A percentile compares a stretch with the other conserved stretches of the same genome.
phyloP scores from a whole-genome alignment of 257 asterid species.

The Forsythia suspensa region DNA sequence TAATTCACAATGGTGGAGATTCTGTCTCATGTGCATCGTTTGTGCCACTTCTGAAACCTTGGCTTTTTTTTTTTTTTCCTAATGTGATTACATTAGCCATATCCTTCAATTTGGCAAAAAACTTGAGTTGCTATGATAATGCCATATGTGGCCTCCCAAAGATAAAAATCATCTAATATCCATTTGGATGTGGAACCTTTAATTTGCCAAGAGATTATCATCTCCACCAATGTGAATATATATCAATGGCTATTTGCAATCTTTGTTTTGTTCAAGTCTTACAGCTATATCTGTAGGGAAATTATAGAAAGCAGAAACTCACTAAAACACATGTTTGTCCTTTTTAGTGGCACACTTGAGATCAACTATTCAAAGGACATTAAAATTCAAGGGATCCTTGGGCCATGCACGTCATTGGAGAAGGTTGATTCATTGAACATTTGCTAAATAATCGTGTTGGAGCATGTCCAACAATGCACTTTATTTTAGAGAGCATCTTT shows the following conservation, averaged over 20 bases:
- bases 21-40: neutral
- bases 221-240: neutral
- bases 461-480: too few relatives aligned
- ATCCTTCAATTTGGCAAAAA: neutral
- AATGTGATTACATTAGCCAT: neutral
- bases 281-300: constrained; percentile 3
- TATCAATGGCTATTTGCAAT: neutral
- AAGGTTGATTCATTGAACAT: constrained; percentile 54
- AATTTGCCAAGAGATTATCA: neutral
- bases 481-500: too few relatives aligned
- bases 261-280: neutral
- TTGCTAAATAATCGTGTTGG: constrained; percentile 2
- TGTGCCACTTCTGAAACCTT: neutral
- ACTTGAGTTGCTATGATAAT: neutral
- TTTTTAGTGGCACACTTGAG: constrained; percentile 83
- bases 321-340: neutral
- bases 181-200: constrained; percentile 9
- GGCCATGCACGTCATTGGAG: constrained; percentile 95
- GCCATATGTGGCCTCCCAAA: neutral
- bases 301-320: neutral
- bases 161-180: neutral
- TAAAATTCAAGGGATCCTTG: constrained; percentile 92
- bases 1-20: neutral
- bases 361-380: constrained; percentile 95
- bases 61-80: neutral